Base-by-base conservation (phyloP, 1,284 basidiomycete species). In the Cryptococcus sp. region DNA sequence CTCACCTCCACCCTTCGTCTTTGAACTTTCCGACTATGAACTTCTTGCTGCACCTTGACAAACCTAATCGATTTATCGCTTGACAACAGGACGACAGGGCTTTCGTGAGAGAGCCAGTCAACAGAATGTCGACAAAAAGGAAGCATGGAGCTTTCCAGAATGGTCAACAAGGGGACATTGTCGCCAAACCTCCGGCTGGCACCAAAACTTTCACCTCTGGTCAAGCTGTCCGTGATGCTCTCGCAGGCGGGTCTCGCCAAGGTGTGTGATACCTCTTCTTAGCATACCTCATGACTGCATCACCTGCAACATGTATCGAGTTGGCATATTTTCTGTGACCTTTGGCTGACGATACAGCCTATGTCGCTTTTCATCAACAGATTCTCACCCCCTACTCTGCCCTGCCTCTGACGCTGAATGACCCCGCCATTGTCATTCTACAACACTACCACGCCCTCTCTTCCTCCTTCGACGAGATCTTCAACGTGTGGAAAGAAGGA, bases 391-490 rank as follows among this genome's bases (percentile, higher is more conserved):
- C 65, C 3, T 48, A 62, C 47, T 72, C 72, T 5, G 28, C 57
- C 6, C 58, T 69, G 3, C 68, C 71, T 0, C 52, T 75, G 2
- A 39, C 69, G 2, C 69, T 74, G 48, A 62, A 61, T 5, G 65
- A 75, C 47, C 59, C 67, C 0, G 63, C 66, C 2, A 66, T 74
- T n/a, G 56, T 69, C 21, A 63, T 75, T 37, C 53, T 71, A 2
- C 71, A 73, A 51, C 69, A 75, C 44, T 75, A 73, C 50, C 60
- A 73, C 22, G 67, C 71, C 37, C 52, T 62, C 14, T 72, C 69
- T 5, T 70, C 73, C 1, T 64, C 59, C 2, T 63, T 60, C 7
- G 69, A 71, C 14, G 73, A 75, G 50, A 58, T 75, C 43, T 73
- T 74, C 47, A 57, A 59, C 34, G 59, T 63, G 3, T 75, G 73